Conservation (phyloP, 306 rosid species). For the Gillenia trifoliata region DNA sequence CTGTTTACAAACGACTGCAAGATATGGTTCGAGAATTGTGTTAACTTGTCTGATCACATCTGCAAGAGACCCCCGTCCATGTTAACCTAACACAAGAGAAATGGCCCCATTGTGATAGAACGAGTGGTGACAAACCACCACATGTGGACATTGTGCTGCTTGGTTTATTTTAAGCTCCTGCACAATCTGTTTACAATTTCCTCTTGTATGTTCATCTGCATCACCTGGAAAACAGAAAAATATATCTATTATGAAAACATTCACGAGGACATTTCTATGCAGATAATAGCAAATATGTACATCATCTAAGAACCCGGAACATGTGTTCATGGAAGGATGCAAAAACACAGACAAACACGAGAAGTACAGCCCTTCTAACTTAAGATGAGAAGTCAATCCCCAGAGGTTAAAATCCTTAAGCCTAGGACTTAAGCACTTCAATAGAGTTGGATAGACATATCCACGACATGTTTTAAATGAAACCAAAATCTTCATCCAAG, state of each 20-base stretch:
- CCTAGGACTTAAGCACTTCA: not conserved
- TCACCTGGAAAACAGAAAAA: constrained; percentile 48
- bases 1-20: constrained; percentile 97
- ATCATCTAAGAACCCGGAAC: not conserved
- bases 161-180: constrained; percentile 97
- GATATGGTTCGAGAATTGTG: constrained; percentile 98
- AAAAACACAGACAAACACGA: not conserved
- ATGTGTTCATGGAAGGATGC: not conserved
- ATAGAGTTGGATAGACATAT: not conserved
- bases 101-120: constrained; percentile 90
- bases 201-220: constrained; percentile 96
- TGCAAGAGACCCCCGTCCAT: constrained; percentile 98
- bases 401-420: not conserved
- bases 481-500: not conserved
- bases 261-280: not conserved
- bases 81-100: constrained; percentile 89
- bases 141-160: constrained; percentile 91
- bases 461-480: not conserved
- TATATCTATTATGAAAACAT: not conserved
- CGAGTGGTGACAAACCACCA: constrained; percentile 92
- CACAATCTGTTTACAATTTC: constrained; percentile 94
- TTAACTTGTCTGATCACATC: constrained; percentile 82
- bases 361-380: not conserved
- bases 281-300: not conserved
- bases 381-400: not conserved